Conservation (phyloP, 148 eudicot species). For the Dianthus caryophyllus region DNA sequence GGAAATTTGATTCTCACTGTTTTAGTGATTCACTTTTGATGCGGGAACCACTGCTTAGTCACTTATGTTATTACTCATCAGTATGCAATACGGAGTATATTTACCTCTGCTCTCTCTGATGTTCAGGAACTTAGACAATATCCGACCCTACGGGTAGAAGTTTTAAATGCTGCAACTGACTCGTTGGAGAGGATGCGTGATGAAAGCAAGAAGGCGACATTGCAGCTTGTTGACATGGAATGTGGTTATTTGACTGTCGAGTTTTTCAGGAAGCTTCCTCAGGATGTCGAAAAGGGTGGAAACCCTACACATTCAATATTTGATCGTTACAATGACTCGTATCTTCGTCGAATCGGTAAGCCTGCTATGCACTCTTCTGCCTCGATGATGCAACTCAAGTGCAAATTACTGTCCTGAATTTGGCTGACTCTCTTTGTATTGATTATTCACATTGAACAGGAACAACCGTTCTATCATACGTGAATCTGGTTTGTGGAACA, state of each 20-base stretch:
- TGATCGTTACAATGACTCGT: conserved; percentile 88
- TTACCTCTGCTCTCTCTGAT: conserved; percentile 10
- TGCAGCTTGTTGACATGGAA: conserved; percentile 97
- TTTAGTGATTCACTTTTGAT: not conserved
- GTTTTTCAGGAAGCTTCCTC: conserved; percentile 97
- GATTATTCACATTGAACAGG: conserved; percentile 39
- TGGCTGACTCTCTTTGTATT: not conserved
- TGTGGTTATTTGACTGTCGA: conserved; percentile 83
- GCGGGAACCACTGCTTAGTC: not conserved
- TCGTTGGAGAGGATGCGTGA: conserved; percentile 86
- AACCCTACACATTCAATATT: conserved; percentile 96
- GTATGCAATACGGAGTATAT: not conserved
- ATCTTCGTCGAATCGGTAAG: conserved; percentile 88
- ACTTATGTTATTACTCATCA: not conserved
- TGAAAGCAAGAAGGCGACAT: conserved; percentile 84
- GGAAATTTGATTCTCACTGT: not conserved
- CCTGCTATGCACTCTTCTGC: not conserved
- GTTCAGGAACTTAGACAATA: conserved; percentile 88
- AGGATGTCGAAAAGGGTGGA: conserved; percentile 98
- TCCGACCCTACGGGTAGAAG: conserved; percentile 86
- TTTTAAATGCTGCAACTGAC: conserved; percentile 68
- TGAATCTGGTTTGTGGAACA: conserved; percentile 80
- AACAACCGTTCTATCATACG: conserved; percentile 77
- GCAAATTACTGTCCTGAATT: not conserved
- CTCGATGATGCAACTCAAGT: not conserved